A percentile compares a stretch with the other conserved stretches of the same genome.
Conservation (phyloP, 192 early-diverging fungal species). For the Coemansia sp. region DNA sequence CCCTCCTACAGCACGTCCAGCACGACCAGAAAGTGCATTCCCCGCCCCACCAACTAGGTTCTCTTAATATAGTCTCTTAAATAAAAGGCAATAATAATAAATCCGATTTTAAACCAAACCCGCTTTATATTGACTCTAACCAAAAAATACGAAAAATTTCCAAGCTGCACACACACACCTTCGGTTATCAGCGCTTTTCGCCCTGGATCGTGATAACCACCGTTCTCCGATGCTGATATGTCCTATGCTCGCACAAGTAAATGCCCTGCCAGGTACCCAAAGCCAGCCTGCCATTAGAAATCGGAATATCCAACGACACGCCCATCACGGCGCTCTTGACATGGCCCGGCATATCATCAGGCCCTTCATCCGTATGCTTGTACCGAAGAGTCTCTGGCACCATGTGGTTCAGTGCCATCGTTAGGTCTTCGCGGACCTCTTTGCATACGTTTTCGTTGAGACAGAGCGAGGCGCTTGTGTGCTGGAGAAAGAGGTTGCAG, state of each 20-base stretch:
- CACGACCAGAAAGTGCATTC: slow-evolving; percentile 30
- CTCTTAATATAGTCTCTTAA: too few species aligned
- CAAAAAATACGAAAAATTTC: too few species aligned
- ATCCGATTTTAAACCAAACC: too few species aligned
- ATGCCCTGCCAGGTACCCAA: slow-evolving; percentile 87
- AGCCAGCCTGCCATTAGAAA: slow-evolving; percentile 71
- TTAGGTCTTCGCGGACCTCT: slow-evolving; percentile 77
- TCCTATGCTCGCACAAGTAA: slow-evolving; percentile 73
- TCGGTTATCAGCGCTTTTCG: slow-evolving; percentile 55
- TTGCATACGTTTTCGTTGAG: slow-evolving; percentile 86
- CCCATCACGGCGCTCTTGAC: slow-evolving; percentile 82
- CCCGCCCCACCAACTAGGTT: slow-evolving; percentile 17
- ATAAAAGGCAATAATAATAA: too few species aligned
- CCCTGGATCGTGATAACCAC: slow-evolving; percentile 77
- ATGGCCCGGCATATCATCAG: slow-evolving; percentile 92
- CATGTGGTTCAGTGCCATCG: slow-evolving; percentile 78
- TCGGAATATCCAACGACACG: slow-evolving; percentile 80
- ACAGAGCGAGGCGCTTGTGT: slow-evolving; percentile 85
- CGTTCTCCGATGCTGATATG: slow-evolving; percentile 56
- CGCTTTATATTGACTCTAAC: too few species aligned
- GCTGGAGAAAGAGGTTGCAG: slow-evolving; percentile 87
- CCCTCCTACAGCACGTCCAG: slow-evolving; percentile 6
- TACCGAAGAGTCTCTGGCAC: slow-evolving; percentile 78
- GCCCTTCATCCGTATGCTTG: slow-evolving; percentile 79
- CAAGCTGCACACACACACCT: too few species aligned